Conservation (phyloP, 2,329 filamentous ascomycete genomes). For the Diplodia mutila region DNA sequence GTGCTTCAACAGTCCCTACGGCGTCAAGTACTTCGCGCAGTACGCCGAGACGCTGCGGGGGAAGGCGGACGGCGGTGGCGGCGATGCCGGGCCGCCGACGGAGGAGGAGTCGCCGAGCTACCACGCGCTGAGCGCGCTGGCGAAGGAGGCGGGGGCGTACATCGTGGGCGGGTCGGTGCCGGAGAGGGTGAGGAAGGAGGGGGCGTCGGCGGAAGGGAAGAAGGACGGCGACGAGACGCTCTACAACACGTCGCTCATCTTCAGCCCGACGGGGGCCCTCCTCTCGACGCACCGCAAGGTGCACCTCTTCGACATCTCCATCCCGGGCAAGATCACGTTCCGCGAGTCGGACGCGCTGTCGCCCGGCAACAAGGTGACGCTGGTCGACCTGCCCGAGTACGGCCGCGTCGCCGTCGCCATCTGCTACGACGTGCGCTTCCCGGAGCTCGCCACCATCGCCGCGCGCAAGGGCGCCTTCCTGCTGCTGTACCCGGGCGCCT, state of each 20-base stretch:
- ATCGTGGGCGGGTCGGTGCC: conserved; percentile 92
- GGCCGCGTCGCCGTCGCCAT: conserved; percentile 87
- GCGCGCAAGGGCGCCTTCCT: conserved; percentile 85
- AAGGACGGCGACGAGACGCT: conserved; percentile 47
- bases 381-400: conserved; percentile 86
- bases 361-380: conserved; percentile 80
- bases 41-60: conserved; percentile 81
- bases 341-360: conserved; percentile 86
- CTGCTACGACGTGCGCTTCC: conserved; percentile 97
- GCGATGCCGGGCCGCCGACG: conserved; percentile 61
- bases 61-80: conserved; percentile 55
- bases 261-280: conserved; percentile 75
- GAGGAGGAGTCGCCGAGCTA: conserved; percentile 2
- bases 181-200: conserved; percentile 62
- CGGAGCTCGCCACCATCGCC: conserved; percentile 87
- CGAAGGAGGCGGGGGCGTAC: conserved; percentile 76
- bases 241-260: conserved; percentile 90
- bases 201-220: neutral
- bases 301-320: conserved; percentile 97
- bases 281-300: conserved; percentile 91
- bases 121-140: conserved; percentile 79
- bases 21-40: conserved; percentile 83
- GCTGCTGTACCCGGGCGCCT: conserved; percentile 92
- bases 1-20: conserved; percentile 99
- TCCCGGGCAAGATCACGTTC: conserved; percentile 92